Evolutionary conservation across 495 filamentous ascomycete genomes (phyloP), one percentile per base, ranked within the genome.

Genomic region (Pseudoneurospora amorphoporcata): DNA sequence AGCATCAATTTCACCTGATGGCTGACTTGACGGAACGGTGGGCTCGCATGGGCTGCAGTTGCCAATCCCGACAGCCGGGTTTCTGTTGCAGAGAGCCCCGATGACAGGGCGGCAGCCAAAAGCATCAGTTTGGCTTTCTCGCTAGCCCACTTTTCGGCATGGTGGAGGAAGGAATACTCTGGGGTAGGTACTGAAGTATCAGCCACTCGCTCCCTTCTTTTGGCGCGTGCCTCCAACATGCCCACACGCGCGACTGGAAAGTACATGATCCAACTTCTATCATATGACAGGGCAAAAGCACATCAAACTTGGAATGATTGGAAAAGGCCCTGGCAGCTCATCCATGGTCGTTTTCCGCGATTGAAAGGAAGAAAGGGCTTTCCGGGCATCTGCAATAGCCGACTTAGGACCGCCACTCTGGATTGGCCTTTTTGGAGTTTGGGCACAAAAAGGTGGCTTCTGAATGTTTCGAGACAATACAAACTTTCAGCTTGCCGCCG

Each of bases 371-470:
- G 53, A 23, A 23, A 65, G 35, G 29, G 32, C 32, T 65, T 61
- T 61, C 53, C 53, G 53, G 53, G 6, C n/a, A 35, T 35, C 29
- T 65, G 12, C 53, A 65, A 65, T 65, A n/a, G 53, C 53, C 53
- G 53, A 35, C 53, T 65, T 17, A 73, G 70, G 68, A 29, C 69
- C 40, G 72, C 72, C 68, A 73, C 72, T 65, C 53, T 12, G 53
- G 53, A 35, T 61, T 70, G 40, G 71, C 68, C 42, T 65, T 65
- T 70, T 73, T 39, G 29, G n/a, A 37, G 37, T 71, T 42, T 38
- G 40, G 4, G 68, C 72, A 14, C 14, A 17, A 39, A 70, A 65
- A 12, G 17, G 12, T 65, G 53, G 53, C 29, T 65, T 65, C 35
- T 65, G 14, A 32, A 32, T 37, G 7, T 65, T 65, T 65, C 53